These are phyloP conservation scores for Teunomyces kruisii DNA, from an alignment of 805 yeast species.

Conservation along the genomic window DNA sequence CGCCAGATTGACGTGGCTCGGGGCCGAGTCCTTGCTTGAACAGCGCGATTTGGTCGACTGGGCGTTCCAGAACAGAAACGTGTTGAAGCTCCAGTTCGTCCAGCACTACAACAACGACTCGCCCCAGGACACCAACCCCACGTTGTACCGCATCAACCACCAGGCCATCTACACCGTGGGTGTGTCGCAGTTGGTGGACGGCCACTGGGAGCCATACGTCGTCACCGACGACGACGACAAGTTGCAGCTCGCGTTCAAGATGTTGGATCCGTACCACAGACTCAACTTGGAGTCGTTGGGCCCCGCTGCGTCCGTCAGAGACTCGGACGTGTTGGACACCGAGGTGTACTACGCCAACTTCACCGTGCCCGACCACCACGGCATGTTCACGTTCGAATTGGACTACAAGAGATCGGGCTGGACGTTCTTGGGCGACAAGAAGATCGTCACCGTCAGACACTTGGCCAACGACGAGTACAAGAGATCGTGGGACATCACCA, in stretches of 20 bases:
- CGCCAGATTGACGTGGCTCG: slow-evolving; percentile 80
- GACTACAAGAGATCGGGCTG: slow-evolving; percentile 79
- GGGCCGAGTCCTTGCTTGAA: slow-evolving; percentile 56
- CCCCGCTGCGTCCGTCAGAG: slow-evolving; percentile 30
- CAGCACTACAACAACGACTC: slow-evolving; percentile 53
- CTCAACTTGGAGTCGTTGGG: slow-evolving; percentile 53
- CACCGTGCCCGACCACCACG: slow-evolving; percentile 91
- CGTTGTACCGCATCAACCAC: slow-evolving; percentile 74
- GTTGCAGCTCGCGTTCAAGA: slow-evolving; percentile 77
- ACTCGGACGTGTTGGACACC: slow-evolving; percentile 44
- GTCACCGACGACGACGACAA: slow-evolving; percentile 44
- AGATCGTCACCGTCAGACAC: slow-evolving; percentile 84
- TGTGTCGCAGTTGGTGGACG: slow-evolving; percentile 44
- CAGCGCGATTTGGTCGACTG: slow-evolving; percentile 45
- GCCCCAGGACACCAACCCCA: slow-evolving; percentile 39
- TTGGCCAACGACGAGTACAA: slow-evolving; percentile 93
- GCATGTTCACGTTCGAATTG: slow-evolving; percentile 84
- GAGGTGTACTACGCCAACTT: slow-evolving; percentile 54
- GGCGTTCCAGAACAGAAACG: slow-evolving; percentile 70
- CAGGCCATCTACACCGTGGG: slow-evolving; percentile 56
- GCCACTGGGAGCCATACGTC: slow-evolving; percentile 68
- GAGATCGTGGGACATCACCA: slow-evolving; percentile 89
- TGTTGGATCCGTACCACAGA: slow-evolving; percentile 96
- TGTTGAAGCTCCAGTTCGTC: slow-evolving; percentile 55
- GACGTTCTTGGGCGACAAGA: slow-evolving; percentile 62